Conservation (phyloP, 768 basidiomycete genomes). For the Russula ochroleuca region DNA sequence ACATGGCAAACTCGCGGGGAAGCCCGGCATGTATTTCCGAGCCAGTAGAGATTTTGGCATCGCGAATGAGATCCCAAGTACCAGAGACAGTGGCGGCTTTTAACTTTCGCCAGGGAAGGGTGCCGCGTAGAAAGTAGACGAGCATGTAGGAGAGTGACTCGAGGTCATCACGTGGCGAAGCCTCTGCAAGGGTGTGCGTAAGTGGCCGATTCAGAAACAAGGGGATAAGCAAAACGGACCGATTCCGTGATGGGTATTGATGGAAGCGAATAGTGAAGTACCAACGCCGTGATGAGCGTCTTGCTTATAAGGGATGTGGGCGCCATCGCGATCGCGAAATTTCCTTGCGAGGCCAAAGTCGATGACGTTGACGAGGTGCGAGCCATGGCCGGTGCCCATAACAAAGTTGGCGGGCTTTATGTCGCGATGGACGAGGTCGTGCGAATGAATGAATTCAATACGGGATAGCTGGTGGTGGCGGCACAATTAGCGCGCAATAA, state of each 20-base stretch:
- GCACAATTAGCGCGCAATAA: slow-evolving; percentile 17
- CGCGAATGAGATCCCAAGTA: slow-evolving; percentile 76
- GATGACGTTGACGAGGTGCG: slow-evolving; percentile 83
- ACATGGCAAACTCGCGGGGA: slow-evolving; percentile 75
- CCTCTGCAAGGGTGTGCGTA: slow-evolving; percentile 43
- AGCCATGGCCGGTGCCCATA: slow-evolving; percentile 76
- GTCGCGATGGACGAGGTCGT: slow-evolving; percentile 92
- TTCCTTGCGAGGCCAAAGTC: slow-evolving; percentile 84
- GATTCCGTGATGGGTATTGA: slow-evolving; percentile 71
- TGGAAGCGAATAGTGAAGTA: slow-evolving; percentile 68
- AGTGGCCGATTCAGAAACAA: slow-evolving; percentile 7
- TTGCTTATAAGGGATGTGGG: slow-evolving; percentile 68
- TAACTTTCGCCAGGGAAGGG: slow-evolving; percentile 73
- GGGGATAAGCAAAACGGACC: slow-evolving; percentile 41
- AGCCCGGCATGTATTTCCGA: slow-evolving; percentile 63
- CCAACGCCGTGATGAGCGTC: slow-evolving; percentile 77
- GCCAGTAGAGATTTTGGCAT: slow-evolving; percentile 63
- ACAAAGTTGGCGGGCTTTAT: slow-evolving; percentile 99
- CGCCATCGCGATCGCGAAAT: slow-evolving; percentile 62
- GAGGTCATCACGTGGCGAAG: slow-evolving; percentile 72
- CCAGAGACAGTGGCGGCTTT: slow-evolving; percentile 58
- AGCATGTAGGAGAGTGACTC: slow-evolving; percentile 81
- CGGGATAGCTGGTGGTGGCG: slow-evolving; percentile 73
- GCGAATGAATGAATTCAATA: slow-evolving; percentile 94
- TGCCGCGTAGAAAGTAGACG: slow-evolving; percentile 74